These are phyloP conservation scores for maize (Zea mays) DNA, from an alignment of 176 grass and related monocot genomes.

Conservation along the genomic window DNA sequence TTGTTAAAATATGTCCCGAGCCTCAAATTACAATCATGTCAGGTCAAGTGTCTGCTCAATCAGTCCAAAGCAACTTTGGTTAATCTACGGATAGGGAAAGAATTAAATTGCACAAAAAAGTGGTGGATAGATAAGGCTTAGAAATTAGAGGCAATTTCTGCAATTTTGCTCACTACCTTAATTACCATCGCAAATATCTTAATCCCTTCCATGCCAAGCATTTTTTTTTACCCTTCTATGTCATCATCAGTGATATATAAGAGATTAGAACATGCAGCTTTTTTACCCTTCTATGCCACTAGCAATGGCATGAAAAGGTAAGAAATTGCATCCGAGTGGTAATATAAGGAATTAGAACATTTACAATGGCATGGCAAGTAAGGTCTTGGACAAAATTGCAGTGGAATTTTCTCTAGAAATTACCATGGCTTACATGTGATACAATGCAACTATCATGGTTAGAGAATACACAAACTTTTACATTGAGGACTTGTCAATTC, in stretches of 20 bases:
- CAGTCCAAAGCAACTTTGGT: not conserved
- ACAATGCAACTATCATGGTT: not conserved
- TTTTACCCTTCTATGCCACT: no score
- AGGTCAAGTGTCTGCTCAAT: not conserved
- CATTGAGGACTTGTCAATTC: not conserved
- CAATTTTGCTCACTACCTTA: no score
- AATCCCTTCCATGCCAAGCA: no score
- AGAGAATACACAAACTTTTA: not conserved
- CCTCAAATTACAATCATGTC: not conserved
- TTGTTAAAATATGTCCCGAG: not conserved
- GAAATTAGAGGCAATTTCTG: not conserved
- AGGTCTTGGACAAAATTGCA: no score
- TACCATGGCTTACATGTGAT: not conserved
- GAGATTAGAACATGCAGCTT: no score
- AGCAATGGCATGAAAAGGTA: no score
- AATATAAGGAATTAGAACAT: no score
- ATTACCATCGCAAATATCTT: no score
- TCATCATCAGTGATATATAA: no score
- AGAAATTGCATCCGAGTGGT: no score
- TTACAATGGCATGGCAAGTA: no score
- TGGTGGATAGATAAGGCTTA: not conserved
- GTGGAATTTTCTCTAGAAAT: not conserved
- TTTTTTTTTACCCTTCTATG: no score
- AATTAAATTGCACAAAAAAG: not conserved
- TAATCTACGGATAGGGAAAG: not conserved